These are phyloP conservation scores for Psilocybe subaeruginosa DNA, from an alignment of 768 basidiomycete genomes.

Conservation along the genomic window DNA sequence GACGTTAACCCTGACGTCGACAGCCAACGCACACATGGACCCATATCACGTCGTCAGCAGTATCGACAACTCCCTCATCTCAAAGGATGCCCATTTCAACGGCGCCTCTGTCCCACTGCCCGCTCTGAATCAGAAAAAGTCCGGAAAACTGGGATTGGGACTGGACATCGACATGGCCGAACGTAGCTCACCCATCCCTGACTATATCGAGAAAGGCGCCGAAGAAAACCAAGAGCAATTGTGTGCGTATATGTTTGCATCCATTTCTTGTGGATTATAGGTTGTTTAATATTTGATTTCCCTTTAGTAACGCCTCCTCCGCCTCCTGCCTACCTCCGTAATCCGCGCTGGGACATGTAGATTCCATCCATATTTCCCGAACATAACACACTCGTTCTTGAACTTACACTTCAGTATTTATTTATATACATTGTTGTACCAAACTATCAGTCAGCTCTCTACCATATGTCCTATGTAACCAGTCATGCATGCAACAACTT, in stretches of 20 bases:
- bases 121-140: slow-evolving; percentile 8
- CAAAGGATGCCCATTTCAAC: slow-evolving; percentile 24
- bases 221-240: background rate
- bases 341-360: slow-evolving; percentile 11
- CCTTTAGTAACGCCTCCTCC: slow-evolving; percentile 14
- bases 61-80: slow-evolving; percentile 27
- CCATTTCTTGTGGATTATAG: background rate
- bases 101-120: slow-evolving; percentile 15
- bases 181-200: background rate
- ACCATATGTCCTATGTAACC: background rate
- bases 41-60: slow-evolving; percentile 27
- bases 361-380: background rate
- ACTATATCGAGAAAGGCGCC: background rate
- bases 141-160: slow-evolving; percentile 1
- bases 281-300: background rate
- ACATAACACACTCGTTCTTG: background rate
- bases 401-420: background rate
- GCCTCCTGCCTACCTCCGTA: slow-evolving; percentile 6
- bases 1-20: background rate
- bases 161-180: slow-evolving; percentile 7
- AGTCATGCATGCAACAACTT: background rate
- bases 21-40: slow-evolving; percentile 18
- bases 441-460: background rate
- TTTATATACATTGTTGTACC: background rate
- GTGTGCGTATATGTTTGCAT: background rate